phyloP scores from a whole-genome alignment of 768 basidiomycete species.

The Amanita subjunquillea region DNA sequence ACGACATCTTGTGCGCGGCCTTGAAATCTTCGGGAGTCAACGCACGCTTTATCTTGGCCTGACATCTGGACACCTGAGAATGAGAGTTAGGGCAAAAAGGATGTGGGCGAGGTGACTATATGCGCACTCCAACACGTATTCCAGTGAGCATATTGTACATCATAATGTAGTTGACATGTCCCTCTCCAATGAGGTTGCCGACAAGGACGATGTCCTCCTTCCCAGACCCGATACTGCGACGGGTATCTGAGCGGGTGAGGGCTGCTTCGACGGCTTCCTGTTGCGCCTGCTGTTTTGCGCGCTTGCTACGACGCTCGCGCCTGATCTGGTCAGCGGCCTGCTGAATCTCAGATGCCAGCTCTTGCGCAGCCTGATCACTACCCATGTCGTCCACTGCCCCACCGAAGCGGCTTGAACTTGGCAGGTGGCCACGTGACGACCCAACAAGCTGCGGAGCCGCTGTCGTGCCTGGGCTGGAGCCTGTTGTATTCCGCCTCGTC shows the following conservation, averaged over 20 bases:
- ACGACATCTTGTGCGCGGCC: conserved; percentile 89
- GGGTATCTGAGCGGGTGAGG: conserved; percentile 25
- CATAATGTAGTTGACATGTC: conserved; percentile 95
- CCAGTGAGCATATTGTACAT: conserved; percentile 99
- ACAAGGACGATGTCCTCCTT: conserved; percentile 60
- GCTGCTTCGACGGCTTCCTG: conserved; percentile 48
- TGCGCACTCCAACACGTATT: conserved; percentile 82
- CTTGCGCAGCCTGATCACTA: conserved; percentile 30
- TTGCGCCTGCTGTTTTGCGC: conserved; percentile 44
- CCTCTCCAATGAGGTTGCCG: conserved; percentile 96
- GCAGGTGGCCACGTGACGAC: neutral
- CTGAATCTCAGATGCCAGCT: conserved; percentile 74
- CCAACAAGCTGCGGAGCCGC: conserved; percentile 22
- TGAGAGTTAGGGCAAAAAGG: conserved; percentile 9
- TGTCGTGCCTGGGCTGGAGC: conserved; percentile 29
- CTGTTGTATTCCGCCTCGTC: conserved; percentile 62
- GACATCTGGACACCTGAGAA: conserved; percentile 81
- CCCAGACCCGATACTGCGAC: conserved; percentile 10
- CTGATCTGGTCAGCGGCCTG: conserved; percentile 85
- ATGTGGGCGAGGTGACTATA: neutral
- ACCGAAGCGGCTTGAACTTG: neutral
- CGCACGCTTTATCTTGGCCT: conserved; percentile 86
- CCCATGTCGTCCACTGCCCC: conserved; percentile 21
- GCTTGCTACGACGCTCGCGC: conserved; percentile 63
- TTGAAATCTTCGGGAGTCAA: conserved; percentile 81